A percentile compares a stretch with the other conserved stretches of the same genome.
phyloP scores from a whole-genome alignment of 2,329 filamentous ascomycete species.

The Aspergillus hortae region DNA sequence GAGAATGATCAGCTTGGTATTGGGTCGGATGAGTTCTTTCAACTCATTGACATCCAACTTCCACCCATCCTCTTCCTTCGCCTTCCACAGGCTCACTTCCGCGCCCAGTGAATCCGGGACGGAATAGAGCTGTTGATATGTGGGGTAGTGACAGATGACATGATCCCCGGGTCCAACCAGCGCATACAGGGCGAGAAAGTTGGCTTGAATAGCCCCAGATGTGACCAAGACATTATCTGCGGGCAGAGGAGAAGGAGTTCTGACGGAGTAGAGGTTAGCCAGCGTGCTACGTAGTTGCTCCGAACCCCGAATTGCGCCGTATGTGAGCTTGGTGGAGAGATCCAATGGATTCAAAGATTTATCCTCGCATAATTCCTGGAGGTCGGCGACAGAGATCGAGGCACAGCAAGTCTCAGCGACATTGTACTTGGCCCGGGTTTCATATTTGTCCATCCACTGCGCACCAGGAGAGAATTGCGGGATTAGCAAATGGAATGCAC shows the following conservation, averaged over 20 bases:
- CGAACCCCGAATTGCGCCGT: constrained; percentile 26
- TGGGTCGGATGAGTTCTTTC: constrained; percentile 54
- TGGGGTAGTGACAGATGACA: constrained; percentile 84
- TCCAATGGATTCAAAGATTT: constrained; percentile 25
- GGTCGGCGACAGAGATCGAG: constrained; percentile 68
- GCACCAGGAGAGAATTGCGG: neutral
- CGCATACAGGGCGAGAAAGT: constrained; percentile 71
- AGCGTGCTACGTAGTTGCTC: constrained; percentile 25
- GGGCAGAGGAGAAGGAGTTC: constrained; percentile 47
- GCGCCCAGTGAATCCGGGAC: constrained; percentile 72
- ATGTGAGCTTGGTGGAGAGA: constrained; percentile 23
- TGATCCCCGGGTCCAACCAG: constrained; percentile 72
- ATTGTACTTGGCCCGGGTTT: constrained; percentile 57
- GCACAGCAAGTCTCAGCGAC: constrained; percentile 76
- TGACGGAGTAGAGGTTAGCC: constrained; percentile 46
- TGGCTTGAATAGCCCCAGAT: constrained; percentile 76
- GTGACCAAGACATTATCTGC: constrained; percentile 70
- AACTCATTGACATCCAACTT: constrained; percentile 65
- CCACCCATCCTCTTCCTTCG: constrained; percentile 63
- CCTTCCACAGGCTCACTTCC: constrained; percentile 72
- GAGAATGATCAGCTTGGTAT: constrained; percentile 58
- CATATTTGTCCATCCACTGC: constrained; percentile 57
- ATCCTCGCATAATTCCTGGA: constrained; percentile 54
- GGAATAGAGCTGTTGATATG: constrained; percentile 79
- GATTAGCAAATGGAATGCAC: neutral